phyloP scores from a whole-genome alignment of 2,329 filamentous ascomycete genomes.

The Periconia digitata region DNA sequence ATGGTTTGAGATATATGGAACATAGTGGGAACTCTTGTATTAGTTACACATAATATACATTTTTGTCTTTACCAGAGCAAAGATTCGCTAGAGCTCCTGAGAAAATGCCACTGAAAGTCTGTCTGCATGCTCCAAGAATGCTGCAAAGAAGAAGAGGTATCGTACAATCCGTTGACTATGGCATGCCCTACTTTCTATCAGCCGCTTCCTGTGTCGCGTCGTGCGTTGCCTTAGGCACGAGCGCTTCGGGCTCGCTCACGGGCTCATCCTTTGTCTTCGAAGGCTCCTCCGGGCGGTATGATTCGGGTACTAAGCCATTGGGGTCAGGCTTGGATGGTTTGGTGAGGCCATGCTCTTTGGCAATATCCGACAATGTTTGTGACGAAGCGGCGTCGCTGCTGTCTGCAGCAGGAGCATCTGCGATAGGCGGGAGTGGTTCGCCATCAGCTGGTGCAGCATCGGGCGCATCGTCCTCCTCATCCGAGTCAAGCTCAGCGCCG shows the following conservation, averaged over 20 bases:
- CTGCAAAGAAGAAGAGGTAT: constrained; percentile 4
- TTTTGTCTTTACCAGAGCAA: constrained; percentile 7
- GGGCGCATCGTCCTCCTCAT: constrained; percentile 60
- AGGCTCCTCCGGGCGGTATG: constrained; percentile 6
- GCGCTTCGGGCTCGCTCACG: constrained; percentile 44
- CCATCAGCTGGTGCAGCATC: constrained; percentile 12
- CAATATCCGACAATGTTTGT: neutral
- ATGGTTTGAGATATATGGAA: too few relatives aligned
- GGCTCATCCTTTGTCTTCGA: constrained; percentile 26
- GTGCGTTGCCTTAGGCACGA: constrained; percentile 54
- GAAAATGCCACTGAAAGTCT: constrained; percentile 9
- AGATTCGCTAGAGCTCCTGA: constrained; percentile 5
- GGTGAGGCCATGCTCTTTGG: constrained; percentile 19
- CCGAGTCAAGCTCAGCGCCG: constrained; percentile 81
- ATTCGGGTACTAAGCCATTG: constrained; percentile 9
- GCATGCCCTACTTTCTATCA: constrained; percentile 10
- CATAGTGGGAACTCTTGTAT: too few relatives aligned
- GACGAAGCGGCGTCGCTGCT: neutral
- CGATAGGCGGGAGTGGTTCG: neutral
- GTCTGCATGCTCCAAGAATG: constrained; percentile 10
- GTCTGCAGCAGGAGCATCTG: neutral
- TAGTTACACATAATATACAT: constrained; percentile 10
- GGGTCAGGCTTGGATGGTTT: constrained; percentile 7
- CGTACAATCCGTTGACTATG: constrained; percentile 3
- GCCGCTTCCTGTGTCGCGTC: constrained; percentile 39